Conservation (phyloP, 352 stramenopile genomes). For the Phytopythium litorale region DNA sequence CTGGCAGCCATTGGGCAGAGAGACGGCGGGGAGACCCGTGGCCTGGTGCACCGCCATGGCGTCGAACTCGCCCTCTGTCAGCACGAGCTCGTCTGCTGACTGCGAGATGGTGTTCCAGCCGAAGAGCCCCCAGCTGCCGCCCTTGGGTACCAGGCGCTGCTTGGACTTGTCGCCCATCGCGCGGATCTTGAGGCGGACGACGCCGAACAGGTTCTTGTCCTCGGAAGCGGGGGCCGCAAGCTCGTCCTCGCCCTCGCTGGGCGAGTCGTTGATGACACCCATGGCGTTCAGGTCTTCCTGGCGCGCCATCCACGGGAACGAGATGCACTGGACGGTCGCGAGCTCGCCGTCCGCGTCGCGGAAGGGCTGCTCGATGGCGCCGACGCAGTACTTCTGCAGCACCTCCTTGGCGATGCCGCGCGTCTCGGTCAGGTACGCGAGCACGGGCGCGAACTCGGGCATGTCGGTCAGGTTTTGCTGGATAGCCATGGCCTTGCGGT, state of each 20-base stretch:
- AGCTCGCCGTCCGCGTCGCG: constrained; percentile 54
- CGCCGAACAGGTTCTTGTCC: constrained; percentile 78
- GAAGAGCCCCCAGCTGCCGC: constrained; percentile 97
- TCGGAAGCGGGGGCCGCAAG: constrained; percentile 9
- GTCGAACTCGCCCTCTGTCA: constrained; percentile 98
- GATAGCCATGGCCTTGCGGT: constrained; percentile 80
- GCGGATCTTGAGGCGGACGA: constrained; percentile 83
- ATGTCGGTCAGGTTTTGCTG: constrained; percentile 80
- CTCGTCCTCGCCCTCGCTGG: constrained; percentile 18
- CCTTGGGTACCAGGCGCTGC: constrained; percentile 86
- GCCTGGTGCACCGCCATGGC: constrained; percentile 97
- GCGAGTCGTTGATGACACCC: constrained; percentile 50
- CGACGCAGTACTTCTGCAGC: constrained; percentile 88
- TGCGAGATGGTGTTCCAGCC: constrained; percentile 96
- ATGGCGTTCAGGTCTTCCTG: constrained; percentile 77
- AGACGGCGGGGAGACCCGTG: constrained; percentile 88
- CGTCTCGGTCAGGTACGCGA: constrained; percentile 66
- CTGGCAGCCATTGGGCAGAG: constrained; percentile 97
- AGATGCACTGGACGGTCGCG: constrained; percentile 82
- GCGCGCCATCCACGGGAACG: constrained; percentile 95
- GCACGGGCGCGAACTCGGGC: constrained; percentile 49
- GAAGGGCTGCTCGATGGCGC: constrained; percentile 86
- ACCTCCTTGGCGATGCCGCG: constrained; percentile 67
- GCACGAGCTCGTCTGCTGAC: constrained; percentile 87
- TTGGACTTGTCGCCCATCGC: constrained; percentile 84